Percentiles rank a stretch among this genome's conserved stretches.
These are phyloP conservation scores for Aegilops bicornis DNA, from an alignment of 176 grass and related monocot species.

Conservation along the genomic window DNA sequence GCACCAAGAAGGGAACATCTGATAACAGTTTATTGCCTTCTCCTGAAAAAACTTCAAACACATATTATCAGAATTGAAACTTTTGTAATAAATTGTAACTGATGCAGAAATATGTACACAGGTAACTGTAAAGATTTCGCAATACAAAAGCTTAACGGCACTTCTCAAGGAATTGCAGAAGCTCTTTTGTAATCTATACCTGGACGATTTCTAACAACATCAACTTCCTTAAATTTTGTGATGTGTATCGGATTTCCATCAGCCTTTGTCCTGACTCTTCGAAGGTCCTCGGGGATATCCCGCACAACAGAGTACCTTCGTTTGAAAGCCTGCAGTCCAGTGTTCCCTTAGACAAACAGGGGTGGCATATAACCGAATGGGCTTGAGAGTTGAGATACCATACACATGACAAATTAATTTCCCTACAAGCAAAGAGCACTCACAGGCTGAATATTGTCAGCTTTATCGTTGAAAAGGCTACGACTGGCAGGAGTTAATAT, in stretches of 20 bases:
- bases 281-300: slow-evolving; percentile 31
- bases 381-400: slow-evolving; percentile 4
- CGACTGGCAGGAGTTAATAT: slow-evolving; percentile 13
- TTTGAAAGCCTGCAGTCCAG: slow-evolving; percentile 49
- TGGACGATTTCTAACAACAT: slow-evolving; percentile 41
- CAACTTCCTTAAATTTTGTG: slow-evolving; percentile 56
- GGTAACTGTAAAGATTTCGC: background rate
- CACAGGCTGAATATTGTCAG: slow-evolving; percentile 32
- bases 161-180: background rate
- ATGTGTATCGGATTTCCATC: slow-evolving; percentile 44
- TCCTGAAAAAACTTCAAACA: background rate
- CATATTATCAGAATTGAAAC: slow-evolving; percentile 1
- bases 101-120: slow-evolving; percentile 3
- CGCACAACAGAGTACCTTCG: slow-evolving; percentile 43
- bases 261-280: slow-evolving; percentile 55
- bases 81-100: slow-evolving; percentile 22
- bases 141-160: background rate
- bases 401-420: slow-evolving; percentile 5
- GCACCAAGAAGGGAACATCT: slow-evolving; percentile 11
- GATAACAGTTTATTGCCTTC: slow-evolving; percentile 15
- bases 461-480: slow-evolving; percentile 32
- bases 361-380: background rate
- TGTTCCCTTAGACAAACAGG: slow-evolving; percentile 3
- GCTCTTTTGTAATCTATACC: slow-evolving; percentile 18
- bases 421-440: slow-evolving; percentile 26